A percentile compares a stretch with the other conserved stretches of the same genome.
These are phyloP conservation scores for Porodaedalea pini DNA, from an alignment of 1,284 basidiomycete genomes.

Conservation along the genomic window DNA sequence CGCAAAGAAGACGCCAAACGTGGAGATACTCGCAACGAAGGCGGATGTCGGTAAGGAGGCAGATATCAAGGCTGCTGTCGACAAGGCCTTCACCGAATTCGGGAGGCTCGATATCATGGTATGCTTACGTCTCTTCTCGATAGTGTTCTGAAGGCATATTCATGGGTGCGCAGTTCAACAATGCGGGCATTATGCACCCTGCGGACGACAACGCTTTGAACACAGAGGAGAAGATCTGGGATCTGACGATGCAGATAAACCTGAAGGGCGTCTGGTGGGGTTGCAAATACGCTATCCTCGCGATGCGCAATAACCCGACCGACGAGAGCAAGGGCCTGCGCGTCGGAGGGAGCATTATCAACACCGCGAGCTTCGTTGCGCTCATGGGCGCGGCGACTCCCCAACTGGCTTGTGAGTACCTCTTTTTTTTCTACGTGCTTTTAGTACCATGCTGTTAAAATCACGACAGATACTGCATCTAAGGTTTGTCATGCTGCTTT, in stretches of 20 bases:
- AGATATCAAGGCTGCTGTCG: constrained; percentile 80
- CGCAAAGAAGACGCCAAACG: constrained; percentile 61
- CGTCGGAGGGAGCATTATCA: constrained; percentile 91
- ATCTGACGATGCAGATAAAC: constrained; percentile 90
- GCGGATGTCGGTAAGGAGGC: constrained; percentile 88
- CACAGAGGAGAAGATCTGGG: constrained; percentile 96
- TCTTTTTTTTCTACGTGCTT: constrained; percentile 1
- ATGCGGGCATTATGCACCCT: constrained; percentile 95
- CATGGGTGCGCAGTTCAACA: constrained; percentile 66
- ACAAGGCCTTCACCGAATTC: constrained; percentile 77
- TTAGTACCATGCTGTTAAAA: constrained; percentile 8
- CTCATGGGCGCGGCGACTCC: constrained; percentile 93
- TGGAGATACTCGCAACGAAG: constrained; percentile 69
- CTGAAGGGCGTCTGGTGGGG: constrained; percentile 99
- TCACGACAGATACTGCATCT: constrained; percentile 70
- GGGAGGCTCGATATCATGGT: constrained; percentile 93
- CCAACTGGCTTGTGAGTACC: constrained; percentile 83
- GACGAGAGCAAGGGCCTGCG: constrained; percentile 79
- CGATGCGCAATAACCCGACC: constrained; percentile 88
- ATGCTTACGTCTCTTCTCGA: constrained; percentile 26
- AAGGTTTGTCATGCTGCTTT: constrained; percentile 48
- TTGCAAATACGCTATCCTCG: constrained; percentile 93
- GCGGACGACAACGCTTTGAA: constrained; percentile 91
- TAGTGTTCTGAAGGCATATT: constrained; percentile 7
- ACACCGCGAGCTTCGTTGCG: constrained; percentile 95